These are phyloP conservation scores for Eucalyptus shirleyi DNA, from an alignment of 345 rosid genomes.

Conservation along the genomic window DNA sequence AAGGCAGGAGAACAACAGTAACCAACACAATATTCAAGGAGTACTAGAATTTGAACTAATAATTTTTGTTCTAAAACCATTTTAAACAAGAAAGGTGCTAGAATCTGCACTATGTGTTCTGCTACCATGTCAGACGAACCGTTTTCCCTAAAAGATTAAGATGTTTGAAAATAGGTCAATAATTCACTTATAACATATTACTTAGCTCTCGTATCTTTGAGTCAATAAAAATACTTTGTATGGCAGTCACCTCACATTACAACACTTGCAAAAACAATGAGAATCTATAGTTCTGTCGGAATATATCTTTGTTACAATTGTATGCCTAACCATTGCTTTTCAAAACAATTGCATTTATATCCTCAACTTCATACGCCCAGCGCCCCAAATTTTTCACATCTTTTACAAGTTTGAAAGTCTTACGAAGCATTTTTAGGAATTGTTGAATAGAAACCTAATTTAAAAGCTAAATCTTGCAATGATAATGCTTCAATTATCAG, in stretches of 20 bases:
- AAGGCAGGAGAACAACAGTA: too few relatives aligned
- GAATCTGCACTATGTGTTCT: not conserved
- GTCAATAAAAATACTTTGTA: not conserved
- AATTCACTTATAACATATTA: not conserved
- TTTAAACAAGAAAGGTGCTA: too few relatives aligned
- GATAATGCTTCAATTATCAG: not conserved
- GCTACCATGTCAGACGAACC: not conserved
- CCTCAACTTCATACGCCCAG: not conserved
- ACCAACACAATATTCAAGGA: not conserved
- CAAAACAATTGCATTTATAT: not conserved
- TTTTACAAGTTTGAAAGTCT: not conserved
- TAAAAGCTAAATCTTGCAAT: not conserved
- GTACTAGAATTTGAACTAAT: not conserved
- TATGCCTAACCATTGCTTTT: not conserved
- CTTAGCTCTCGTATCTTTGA: not conserved
- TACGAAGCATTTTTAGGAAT: not conserved
- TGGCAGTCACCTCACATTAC: not conserved
- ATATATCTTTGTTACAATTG: not conserved
- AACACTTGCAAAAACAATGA: not conserved
- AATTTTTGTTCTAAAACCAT: not conserved
- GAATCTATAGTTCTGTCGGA: not conserved
- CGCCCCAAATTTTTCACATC: not conserved
- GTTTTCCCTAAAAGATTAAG: too few relatives aligned
- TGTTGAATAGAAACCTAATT: not conserved
- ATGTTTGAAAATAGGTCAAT: not conserved